phyloP scores from a whole-genome alignment of 2,329 filamentous ascomycete species.

The Pseudogymnoascus sp. region DNA sequence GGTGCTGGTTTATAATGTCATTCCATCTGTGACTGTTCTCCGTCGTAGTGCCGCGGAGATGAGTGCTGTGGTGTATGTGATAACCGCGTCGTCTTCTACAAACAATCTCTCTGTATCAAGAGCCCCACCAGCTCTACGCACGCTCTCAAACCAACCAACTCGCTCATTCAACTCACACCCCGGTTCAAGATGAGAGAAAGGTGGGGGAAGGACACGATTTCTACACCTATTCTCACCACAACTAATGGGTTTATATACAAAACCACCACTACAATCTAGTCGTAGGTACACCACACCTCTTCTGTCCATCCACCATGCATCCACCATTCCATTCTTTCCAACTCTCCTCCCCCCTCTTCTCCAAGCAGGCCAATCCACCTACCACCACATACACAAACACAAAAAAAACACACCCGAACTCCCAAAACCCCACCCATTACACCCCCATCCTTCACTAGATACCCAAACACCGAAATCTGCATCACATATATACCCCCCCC shows the following conservation, averaged over 20 bases:
- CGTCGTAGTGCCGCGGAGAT: no score
- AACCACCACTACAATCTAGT: neutral
- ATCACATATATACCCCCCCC: neutral
- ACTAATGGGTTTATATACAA: neutral
- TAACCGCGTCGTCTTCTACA: no score
- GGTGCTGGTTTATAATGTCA: no score
- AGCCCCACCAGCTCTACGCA: no score
- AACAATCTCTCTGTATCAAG: no score
- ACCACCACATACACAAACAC: neutral
- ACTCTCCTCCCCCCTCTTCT: neutral
- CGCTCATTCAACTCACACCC: no score
- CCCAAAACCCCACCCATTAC: neutral
- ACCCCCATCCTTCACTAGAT: neutral
- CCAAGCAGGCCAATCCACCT: neutral
- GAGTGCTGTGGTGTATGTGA: no score
- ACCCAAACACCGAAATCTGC: neutral
- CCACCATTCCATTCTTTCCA: neutral
- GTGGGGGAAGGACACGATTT: neutral
- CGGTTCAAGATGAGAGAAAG: neutral
- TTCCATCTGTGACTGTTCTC: no score
- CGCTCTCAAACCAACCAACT: no score
- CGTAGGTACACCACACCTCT: neutral
- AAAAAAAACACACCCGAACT: neutral
- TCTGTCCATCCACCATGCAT: neutral
- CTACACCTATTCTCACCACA: neutral